These are phyloP conservation scores for Quercus phellos DNA, from an alignment of 331 rosid species.

Conservation along the genomic window DNA sequence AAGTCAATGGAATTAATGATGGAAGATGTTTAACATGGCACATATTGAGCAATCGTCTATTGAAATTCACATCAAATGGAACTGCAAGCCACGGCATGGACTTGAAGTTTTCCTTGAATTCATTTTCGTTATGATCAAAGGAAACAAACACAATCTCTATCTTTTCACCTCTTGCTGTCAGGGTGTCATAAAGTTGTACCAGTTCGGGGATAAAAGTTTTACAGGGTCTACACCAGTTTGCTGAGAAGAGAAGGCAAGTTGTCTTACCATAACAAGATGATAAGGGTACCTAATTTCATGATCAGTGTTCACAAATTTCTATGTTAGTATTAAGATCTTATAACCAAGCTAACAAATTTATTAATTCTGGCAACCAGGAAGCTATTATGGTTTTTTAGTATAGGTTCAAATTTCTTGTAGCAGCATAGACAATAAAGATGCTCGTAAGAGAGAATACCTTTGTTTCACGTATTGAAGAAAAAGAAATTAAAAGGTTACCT, in stretches of 20 bases:
- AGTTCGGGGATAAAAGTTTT: conserved; percentile 66
- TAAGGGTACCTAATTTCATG: conserved; percentile 56
- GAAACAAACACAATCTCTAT: conserved; percentile 76
- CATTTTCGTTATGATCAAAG: conserved; percentile 58
- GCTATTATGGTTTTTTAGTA: too few species aligned
- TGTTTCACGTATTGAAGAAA: not conserved
- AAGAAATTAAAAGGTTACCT: conserved; percentile 42
- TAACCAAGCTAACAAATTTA: too few species aligned
- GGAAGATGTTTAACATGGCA: conserved; percentile 63
- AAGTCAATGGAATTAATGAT: conserved; percentile 54
- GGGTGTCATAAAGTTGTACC: conserved; percentile 49
- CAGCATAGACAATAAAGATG: not conserved
- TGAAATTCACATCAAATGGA: conserved; percentile 60
- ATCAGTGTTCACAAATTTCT: conserved; percentile 12
- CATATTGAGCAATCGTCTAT: conserved; percentile 46
- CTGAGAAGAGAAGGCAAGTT: conserved; percentile 70
- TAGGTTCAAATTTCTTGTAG: not conserved
- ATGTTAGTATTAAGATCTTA: not conserved
- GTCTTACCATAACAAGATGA: conserved; percentile 68
- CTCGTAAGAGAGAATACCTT: not conserved
- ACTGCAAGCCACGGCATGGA: conserved; percentile 84
- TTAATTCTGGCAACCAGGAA: too few species aligned
- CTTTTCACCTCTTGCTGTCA: conserved; percentile 40
- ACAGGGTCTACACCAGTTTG: conserved; percentile 96
- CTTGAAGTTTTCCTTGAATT: conserved; percentile 57